Percentiles rank a stretch among this genome's conserved stretches.
Evolutionary conservation across 305 asterid species (phyloP).

Genomic region (Fraxinus paxiana): DNA sequence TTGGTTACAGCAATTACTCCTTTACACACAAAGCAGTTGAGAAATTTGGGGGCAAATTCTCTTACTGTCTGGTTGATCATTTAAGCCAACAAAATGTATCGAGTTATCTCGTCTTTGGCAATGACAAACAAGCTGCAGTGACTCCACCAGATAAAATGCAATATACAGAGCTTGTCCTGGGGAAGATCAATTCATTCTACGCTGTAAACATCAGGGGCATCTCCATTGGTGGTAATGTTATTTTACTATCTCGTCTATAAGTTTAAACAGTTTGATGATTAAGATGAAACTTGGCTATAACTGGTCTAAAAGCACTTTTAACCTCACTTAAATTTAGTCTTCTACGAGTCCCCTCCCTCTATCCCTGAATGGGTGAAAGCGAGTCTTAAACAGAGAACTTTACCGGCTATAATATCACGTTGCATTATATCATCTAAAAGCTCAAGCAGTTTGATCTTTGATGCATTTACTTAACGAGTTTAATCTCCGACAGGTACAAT

Average conservation of each 20-base stretch:
- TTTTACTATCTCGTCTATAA: not conserved
- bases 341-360: not conserved
- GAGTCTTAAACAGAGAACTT: not conserved
- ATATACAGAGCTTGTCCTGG: constrained; percentile 46
- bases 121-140: constrained; percentile 1
- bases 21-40: constrained; percentile 33
- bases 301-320: not conserved
- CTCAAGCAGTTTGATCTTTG: not conserved
- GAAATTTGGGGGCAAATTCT: constrained; percentile 45
- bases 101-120: constrained; percentile 46
- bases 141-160: constrained; percentile 21
- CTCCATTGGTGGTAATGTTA: constrained; percentile 30
- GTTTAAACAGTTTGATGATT: not conserved
- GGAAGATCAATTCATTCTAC: constrained; percentile 40
- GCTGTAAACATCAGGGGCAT: constrained; percentile 42
- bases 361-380: not conserved
- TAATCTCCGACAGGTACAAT: constrained; percentile 13
- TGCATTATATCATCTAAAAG: not conserved
- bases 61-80: constrained; percentile 62
- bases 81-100: constrained; percentile 40
- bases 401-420: not conserved
- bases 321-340: not conserved
- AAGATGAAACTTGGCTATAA: not conserved
- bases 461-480: not conserved
- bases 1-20: constrained; percentile 50